A percentile compares a stretch with the other conserved stretches of the same genome.
Evolutionary conservation across 306 rosid species (phyloP).

Genomic region (Mimosa bimucronata): DNA sequence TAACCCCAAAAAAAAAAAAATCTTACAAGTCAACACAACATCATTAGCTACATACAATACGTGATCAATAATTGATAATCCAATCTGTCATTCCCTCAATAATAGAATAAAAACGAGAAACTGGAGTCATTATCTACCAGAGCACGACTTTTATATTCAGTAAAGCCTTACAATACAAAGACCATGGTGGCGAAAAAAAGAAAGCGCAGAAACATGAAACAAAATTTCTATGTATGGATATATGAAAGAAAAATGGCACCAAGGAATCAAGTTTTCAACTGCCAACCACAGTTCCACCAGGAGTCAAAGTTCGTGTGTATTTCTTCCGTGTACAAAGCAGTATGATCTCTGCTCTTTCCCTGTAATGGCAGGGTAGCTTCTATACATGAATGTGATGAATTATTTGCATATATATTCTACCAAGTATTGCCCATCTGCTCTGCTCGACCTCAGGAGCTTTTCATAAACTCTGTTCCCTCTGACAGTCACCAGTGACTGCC

Average conservation of each 20-base stretch:
- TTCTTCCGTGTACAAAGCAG: slow-evolving; percentile 57
- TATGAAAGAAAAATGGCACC: slow-evolving; percentile 35
- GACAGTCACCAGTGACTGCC: slow-evolving; percentile 46
- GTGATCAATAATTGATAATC: neutral
- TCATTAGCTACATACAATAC: slow-evolving; percentile 22
- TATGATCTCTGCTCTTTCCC: slow-evolving; percentile 64
- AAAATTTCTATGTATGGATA: slow-evolving; percentile 28
- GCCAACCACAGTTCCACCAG: slow-evolving; percentile 52
- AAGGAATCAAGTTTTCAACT: slow-evolving; percentile 46
- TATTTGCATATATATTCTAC: slow-evolving; percentile 59
- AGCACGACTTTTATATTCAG: slow-evolving; percentile 24
- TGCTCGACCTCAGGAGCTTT: slow-evolving; percentile 47
- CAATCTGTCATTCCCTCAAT: slow-evolving; percentile 22
- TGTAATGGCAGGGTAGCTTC: slow-evolving; percentile 83
- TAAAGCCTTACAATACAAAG: slow-evolving; percentile 25
- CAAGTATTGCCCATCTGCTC: slow-evolving; percentile 42
- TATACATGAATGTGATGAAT: slow-evolving; percentile 81
- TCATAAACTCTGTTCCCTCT: slow-evolving; percentile 40
- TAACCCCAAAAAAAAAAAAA: neutral
- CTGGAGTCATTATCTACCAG: slow-evolving; percentile 20
- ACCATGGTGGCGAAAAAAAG: neutral
- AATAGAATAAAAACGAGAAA: too few species aligned
- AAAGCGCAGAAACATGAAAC: slow-evolving; percentile 9
- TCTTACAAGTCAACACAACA: neutral
- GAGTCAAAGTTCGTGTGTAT: slow-evolving; percentile 50